phyloP scores from a whole-genome alignment of 192 early-diverging fungal genomes.

The Gonapodya prolifera region DNA sequence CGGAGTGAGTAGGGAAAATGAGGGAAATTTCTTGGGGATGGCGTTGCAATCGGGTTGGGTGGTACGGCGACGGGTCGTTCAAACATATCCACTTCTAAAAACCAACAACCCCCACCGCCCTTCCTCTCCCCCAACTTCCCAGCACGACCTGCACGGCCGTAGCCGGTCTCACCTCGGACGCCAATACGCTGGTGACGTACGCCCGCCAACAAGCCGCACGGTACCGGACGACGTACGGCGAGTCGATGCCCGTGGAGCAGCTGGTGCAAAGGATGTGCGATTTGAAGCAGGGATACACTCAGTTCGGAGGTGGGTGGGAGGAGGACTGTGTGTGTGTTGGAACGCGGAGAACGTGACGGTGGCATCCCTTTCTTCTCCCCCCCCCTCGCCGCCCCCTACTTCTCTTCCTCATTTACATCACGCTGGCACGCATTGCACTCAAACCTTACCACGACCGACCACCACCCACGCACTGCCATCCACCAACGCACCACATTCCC shows the following conservation, averaged over 20 bases:
- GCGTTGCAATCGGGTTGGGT: neutral
- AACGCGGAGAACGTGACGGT: neutral
- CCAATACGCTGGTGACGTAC: constrained; percentile 90
- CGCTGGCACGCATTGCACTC: neutral
- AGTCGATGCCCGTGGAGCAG: constrained; percentile 87
- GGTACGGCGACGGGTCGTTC: neutral
- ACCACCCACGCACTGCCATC: no score
- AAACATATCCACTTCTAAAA: no score
- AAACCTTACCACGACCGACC: no score
- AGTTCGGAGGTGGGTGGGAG: constrained; percentile 69
- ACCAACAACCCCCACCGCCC: neutral
- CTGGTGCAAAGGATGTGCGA: constrained; percentile 92
- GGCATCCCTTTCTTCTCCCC: constrained; percentile 2
- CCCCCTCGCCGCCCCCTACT: no score
- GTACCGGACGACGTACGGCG: constrained; percentile 76
- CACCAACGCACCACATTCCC: no score
- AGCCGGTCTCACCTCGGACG: constrained; percentile 91
- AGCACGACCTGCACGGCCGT: constrained; percentile 87
- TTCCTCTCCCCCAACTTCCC: neutral
- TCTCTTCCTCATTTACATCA: neutral
- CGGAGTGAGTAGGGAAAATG: constrained; percentile 49
- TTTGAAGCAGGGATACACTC: constrained; percentile 97
- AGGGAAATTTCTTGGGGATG: neutral
- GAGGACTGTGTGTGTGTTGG: no score
- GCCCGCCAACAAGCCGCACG: constrained; percentile 73